These are phyloP conservation scores for Globisporangium sylvaticum DNA, from an alignment of 352 stramenopile genomes.

Conservation along the genomic window DNA sequence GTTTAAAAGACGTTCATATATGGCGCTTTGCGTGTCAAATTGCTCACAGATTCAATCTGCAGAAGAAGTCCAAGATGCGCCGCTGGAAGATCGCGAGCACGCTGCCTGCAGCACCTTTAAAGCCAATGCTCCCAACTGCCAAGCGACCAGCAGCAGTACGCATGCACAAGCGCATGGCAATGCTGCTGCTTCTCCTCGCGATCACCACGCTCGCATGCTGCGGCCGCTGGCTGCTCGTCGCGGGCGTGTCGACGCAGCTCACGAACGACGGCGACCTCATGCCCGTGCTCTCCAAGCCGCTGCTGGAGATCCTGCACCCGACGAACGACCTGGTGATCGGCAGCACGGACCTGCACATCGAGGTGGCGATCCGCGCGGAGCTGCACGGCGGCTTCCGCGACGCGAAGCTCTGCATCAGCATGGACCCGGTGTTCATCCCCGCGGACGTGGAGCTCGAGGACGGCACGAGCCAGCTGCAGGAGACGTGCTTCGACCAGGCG, in stretches of 20 bases:
- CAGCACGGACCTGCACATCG: conserved; percentile 44
- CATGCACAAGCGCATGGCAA: too few species aligned
- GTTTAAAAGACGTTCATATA: too few species aligned
- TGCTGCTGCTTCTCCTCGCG: background rate
- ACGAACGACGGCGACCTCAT: conserved; percentile 30
- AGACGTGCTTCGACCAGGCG: conserved; percentile 58
- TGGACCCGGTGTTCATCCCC: conserved; percentile 41
- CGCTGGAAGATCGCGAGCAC: background rate
- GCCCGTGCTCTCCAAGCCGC: conserved; percentile 20
- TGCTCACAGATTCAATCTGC: too few species aligned
- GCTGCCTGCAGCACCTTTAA: background rate
- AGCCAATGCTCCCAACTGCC: too few species aligned
- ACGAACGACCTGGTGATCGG: conserved; percentile 41
- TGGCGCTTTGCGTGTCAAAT: too few species aligned
- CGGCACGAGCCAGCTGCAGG: conserved; percentile 24
- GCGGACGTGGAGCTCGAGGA: conserved; percentile 35
- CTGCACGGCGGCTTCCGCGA: conserved; percentile 21
- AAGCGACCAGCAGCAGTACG: background rate
- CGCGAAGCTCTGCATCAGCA: conserved; percentile 52
- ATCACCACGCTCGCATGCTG: background rate
- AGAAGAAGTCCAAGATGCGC: background rate
- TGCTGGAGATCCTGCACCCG: conserved; percentile 62
- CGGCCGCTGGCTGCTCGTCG: background rate
- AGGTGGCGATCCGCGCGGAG: conserved; percentile 43
- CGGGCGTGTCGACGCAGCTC: conserved; percentile 18